Evolutionary conservation across 2,329 filamentous ascomycete genomes (phyloP).

Genomic region (Stagonosporopsis vannaccii): DNA sequence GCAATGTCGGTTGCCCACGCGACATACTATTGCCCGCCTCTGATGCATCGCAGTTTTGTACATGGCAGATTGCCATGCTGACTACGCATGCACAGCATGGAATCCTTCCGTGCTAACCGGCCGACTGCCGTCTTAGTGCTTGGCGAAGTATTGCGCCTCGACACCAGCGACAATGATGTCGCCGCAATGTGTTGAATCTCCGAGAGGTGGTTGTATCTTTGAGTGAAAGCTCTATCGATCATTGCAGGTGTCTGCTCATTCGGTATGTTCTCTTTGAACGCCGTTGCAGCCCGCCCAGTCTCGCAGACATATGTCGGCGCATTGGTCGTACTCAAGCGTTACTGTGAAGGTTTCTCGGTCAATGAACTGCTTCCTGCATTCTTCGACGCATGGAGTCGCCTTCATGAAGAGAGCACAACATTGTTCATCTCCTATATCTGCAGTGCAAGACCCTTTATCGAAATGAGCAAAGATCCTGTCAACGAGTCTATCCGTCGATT

Average conservation of each 20-base stretch:
- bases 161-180: slow-evolving; percentile 3
- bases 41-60: slow-evolving; percentile 1
- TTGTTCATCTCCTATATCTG: slow-evolving; percentile 29
- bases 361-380: slow-evolving; percentile 33
- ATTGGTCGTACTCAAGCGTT: slow-evolving; percentile 39
- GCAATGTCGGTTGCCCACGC: neutral
- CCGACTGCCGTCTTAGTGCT: slow-evolving; percentile 15
- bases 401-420: slow-evolving; percentile 37
- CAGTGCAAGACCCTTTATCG: slow-evolving; percentile 28
- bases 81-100: slow-evolving; percentile 3
- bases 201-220: neutral
- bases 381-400: slow-evolving; percentile 38
- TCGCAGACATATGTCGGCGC: slow-evolving; percentile 22
- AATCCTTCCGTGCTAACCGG: slow-evolving; percentile 15
- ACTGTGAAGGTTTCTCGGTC: slow-evolving; percentile 36
- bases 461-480: slow-evolving; percentile 5
- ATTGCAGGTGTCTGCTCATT: neutral
- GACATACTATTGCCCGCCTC: neutral
- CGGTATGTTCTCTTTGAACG: neutral
- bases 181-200: neutral
- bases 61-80: slow-evolving; percentile 8
- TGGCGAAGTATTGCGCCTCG: slow-evolving; percentile 8
- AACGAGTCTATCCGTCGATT: slow-evolving; percentile 13
- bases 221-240: neutral
- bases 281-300: slow-evolving; percentile 5